phyloP scores from a whole-genome alignment of 1,284 basidiomycete species.

The Phylloporus sp. region DNA sequence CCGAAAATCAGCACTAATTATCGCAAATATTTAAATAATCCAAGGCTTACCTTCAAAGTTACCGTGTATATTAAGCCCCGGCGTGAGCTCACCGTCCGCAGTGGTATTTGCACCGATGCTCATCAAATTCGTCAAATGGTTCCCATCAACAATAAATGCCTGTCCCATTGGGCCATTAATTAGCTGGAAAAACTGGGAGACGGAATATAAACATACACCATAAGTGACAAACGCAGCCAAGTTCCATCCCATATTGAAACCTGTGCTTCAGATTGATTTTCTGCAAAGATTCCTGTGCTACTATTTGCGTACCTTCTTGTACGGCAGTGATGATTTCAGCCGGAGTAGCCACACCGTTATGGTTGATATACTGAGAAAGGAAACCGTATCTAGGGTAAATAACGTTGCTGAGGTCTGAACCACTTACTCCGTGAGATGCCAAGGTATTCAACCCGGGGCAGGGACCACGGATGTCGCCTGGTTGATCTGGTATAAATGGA shows the following conservation, averaged over 20 bases:
- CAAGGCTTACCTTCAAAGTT: conserved; percentile 31
- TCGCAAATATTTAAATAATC: neutral
- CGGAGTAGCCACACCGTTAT: conserved; percentile 32
- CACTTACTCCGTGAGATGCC: conserved; percentile 51
- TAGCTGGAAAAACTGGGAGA: neutral
- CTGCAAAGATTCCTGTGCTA: too few species aligned
- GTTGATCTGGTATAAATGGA: conserved; percentile 24
- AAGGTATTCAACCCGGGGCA: conserved; percentile 58
- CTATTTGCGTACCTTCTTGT: too few species aligned
- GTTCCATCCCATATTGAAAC: conserved; percentile 37
- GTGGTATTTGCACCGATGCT: conserved; percentile 38
- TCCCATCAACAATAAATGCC: conserved; percentile 36
- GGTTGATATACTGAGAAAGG: conserved; percentile 28
- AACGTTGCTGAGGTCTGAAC: neutral
- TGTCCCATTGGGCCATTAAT: conserved; percentile 19
- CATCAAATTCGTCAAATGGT: conserved; percentile 40
- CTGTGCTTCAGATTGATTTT: conserved; percentile 11
- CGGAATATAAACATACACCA: conserved; percentile 19
- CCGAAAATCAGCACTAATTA: neutral
- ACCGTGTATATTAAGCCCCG: conserved; percentile 31
- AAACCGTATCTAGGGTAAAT: neutral
- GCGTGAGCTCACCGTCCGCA: conserved; percentile 16
- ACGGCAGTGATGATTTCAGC: conserved; percentile 37
- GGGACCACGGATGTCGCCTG: conserved; percentile 49
- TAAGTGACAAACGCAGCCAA: conserved; percentile 36